Evolutionary conservation across 768 basidiomycete genomes (phyloP).

Genomic region (Suillus decipiens): DNA sequence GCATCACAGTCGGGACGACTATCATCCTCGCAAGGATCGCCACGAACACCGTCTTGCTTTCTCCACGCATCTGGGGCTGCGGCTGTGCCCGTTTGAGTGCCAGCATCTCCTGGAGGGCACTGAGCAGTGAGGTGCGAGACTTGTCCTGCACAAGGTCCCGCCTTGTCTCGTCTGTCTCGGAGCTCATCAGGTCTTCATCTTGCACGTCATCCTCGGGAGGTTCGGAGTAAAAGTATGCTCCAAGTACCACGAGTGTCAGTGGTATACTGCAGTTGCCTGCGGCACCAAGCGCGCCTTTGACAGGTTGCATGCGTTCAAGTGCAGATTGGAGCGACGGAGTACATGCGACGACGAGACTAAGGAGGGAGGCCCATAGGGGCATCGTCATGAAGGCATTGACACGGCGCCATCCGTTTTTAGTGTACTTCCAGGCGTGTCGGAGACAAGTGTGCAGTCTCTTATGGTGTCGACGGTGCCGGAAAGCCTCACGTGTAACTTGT

Average conservation of each 20-base stretch:
- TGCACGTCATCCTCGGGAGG: constrained; percentile 24
- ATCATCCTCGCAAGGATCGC: constrained; percentile 87
- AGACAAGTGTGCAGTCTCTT: constrained; percentile 24
- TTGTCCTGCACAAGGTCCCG: constrained; percentile 15
- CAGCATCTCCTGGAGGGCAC: constrained; percentile 47
- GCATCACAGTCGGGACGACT: constrained; percentile 72
- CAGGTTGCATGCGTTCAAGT: constrained; percentile 60
- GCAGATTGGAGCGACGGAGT: constrained; percentile 72
- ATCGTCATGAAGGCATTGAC: constrained; percentile 2
- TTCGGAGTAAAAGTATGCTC: constrained; percentile 81
- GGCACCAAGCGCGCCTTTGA: constrained; percentile 65
- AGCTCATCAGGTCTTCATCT: constrained; percentile 3
- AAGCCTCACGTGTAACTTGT: constrained; percentile 14
- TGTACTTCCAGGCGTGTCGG: background rate
- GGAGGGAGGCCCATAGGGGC: constrained; percentile 79
- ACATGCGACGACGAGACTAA: constrained; percentile 77
- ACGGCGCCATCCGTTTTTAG: background rate
- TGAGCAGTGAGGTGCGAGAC: constrained; percentile 39
- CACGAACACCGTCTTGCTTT: constrained; percentile 82
- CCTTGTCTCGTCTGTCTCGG: background rate
- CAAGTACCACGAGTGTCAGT: constrained; percentile 86
- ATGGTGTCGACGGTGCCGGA: constrained; percentile 20
- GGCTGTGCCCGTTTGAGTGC: constrained; percentile 23
- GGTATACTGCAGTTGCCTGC: constrained; percentile 85
- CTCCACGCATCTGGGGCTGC: constrained; percentile 47